phyloP scores from a whole-genome alignment of 768 basidiomycete species.

The Pleurotus eryngii region DNA sequence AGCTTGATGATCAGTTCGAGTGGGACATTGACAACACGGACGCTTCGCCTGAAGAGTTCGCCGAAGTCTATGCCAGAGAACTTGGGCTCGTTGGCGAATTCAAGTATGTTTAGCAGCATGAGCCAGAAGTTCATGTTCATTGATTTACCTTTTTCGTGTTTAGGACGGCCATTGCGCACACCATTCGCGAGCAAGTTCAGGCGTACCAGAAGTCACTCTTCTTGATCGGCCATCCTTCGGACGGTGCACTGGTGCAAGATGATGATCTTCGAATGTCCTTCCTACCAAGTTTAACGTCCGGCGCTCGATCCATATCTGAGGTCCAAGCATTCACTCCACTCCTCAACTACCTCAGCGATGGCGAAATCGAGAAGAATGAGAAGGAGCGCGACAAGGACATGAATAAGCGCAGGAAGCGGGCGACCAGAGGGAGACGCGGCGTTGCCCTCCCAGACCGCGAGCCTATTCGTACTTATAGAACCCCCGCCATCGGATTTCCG shows the following conservation, averaged over 20 bases:
- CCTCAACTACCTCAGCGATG: constrained; percentile 86
- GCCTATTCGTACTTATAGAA: constrained; percentile 86
- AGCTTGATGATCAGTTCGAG: constrained; percentile 95
- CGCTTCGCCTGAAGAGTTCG: constrained; percentile 90
- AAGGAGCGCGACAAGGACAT: constrained; percentile 93
- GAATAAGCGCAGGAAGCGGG: constrained; percentile 79
- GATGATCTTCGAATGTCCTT: constrained; percentile 91
- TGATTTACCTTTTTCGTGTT: neutral
- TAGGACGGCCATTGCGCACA: constrained; percentile 93
- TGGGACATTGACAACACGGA: constrained; percentile 87
- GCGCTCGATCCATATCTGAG: constrained; percentile 72
- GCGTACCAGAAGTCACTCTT: constrained; percentile 89
- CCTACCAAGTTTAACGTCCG: constrained; percentile 73
- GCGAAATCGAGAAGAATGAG: constrained; percentile 86
- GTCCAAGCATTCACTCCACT: constrained; percentile 80
- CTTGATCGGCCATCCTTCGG: constrained; percentile 83
- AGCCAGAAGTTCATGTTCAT: neutral
- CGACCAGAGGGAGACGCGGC: constrained; percentile 78
- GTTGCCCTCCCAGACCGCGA: constrained; percentile 90
- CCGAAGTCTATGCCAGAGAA: constrained; percentile 81
- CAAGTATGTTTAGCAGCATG: constrained; percentile 49
- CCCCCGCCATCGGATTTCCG: constrained; percentile 82
- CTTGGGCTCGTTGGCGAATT: constrained; percentile 92
- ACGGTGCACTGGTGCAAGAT: constrained; percentile 75
- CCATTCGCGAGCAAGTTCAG: constrained; percentile 93